A percentile compares a stretch with the other conserved stretches of the same genome.
Evolutionary conservation across 2,329 filamentous ascomycete species (phyloP).

Genomic region (Ophiostoma quercus): DNA sequence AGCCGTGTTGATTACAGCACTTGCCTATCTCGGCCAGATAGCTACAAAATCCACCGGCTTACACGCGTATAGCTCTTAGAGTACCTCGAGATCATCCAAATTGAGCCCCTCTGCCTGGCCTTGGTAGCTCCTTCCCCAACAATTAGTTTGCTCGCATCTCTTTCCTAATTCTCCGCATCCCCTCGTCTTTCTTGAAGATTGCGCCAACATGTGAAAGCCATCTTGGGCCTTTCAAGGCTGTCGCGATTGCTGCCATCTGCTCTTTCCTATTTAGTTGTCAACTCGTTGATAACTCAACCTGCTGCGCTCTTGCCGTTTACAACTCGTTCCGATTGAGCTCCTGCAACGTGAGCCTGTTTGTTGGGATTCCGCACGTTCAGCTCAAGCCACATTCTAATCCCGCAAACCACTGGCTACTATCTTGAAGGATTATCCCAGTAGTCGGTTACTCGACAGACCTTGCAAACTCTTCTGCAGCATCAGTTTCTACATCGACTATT

Average conservation of each 20-base stretch:
- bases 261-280: slow-evolving; percentile 2
- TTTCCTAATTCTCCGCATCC: not conserved
- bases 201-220: not conserved
- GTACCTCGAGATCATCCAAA: too few relatives aligned
- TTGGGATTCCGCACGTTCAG: not conserved
- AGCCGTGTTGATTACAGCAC: not conserved
- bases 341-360: not conserved
- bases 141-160: slow-evolving; percentile 1
- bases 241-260: not conserved
- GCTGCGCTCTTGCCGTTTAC: not conserved
- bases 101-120: not conserved
- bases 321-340: not conserved
- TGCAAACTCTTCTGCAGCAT: not conserved
- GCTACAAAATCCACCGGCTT: not conserved
- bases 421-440: too few relatives aligned
- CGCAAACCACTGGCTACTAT: too few relatives aligned
- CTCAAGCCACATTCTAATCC: not conserved
- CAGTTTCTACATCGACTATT: not conserved
- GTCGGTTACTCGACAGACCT: too few relatives aligned
- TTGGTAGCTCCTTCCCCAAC: slow-evolving; percentile 7
- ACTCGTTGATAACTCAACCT: not conserved
- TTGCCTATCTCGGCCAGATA: not conserved
- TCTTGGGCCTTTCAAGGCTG: not conserved
- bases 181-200: not conserved
- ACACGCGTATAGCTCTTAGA: not conserved